Evolutionary conservation across 331 rosid genomes (phyloP), one percentile per base, ranked within the genome.

Genomic region (Rosa hybrid): DNA sequence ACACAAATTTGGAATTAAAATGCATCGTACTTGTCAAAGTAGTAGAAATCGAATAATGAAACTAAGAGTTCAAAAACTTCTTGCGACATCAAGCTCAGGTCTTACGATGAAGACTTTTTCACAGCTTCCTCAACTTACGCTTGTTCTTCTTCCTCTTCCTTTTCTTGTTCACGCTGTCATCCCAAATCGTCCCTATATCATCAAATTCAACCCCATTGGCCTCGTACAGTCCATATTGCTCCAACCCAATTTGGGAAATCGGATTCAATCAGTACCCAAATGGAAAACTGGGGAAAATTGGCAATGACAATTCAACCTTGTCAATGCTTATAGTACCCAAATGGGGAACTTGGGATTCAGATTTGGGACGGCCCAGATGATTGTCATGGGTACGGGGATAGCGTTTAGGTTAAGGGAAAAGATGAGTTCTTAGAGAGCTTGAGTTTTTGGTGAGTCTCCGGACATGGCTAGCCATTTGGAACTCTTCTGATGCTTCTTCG

Each of bases 101-200:
- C 89, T 88, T 88, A 53, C 90, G 88, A 12, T 88, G 91, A 39
- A 84, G 90, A 18, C 81, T 78, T 89, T 84, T 89, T 85, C 80
- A 77, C 10, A 83, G 90, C 87, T 89, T 87, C 86, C 84, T 82
- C 67, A 76, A 84, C 78, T 89, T 89, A 54, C 85, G 88, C 84
- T 89, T 89, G 74, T 87, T 89, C 90, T 84, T 89, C 74, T 84
- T 89, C 86, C 69, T 86, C 92, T 87, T 89, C 91, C 90, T 85
- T 87, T 85, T 87, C 88, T 78, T 85, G 87, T 86, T 84, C 41
- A 86, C 87, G 72, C 91, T 89, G 74, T 89, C 89, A 14, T 87
- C 92, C 91, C 86, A 86, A 74, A 85, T 46, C 76, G 60, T 83
- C 75, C 73, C 57, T 10, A 78, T 72, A 53, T 82, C 85, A 13